Conservation (phyloP, 2,329 filamentous ascomycete genomes). For the Podosphaera aphanis region DNA sequence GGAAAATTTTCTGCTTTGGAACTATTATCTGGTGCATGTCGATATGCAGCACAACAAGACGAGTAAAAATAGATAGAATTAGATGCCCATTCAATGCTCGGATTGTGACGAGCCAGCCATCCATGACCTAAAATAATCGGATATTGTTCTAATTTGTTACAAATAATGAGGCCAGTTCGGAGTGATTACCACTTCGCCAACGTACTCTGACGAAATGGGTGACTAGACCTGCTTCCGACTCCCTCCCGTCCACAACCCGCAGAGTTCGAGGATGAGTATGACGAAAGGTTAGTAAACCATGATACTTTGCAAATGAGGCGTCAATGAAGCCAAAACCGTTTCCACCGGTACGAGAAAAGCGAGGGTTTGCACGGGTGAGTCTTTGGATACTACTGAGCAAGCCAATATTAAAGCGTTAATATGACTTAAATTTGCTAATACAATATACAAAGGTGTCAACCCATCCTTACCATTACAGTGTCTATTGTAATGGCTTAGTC, state of each 20-base stretch:
- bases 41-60: background rate
- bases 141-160: too few relatives aligned
- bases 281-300: background rate
- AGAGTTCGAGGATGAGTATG: background rate
- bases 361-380: background rate
- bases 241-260: background rate
- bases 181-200: too few relatives aligned
- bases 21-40: background rate
- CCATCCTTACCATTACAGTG: background rate
- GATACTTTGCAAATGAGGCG: too few relatives aligned
- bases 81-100: too few relatives aligned
- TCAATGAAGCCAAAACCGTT: constrained; percentile 1
- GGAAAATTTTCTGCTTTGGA: too few relatives aligned
- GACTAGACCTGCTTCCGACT: background rate
- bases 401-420: background rate
- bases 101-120: too few relatives aligned
- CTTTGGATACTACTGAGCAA: background rate
- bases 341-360: background rate
- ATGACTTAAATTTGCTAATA: background rate
- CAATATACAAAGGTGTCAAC: too few relatives aligned
- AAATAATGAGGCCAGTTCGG: background rate
- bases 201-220: background rate
- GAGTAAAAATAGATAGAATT: too few relatives aligned
- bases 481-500: background rate
- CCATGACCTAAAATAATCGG: too few relatives aligned